A percentile compares a stretch with the other conserved stretches of the same genome.
Conservation (phyloP, 345 rosid genomes). For the Arabis hirsuta region DNA sequence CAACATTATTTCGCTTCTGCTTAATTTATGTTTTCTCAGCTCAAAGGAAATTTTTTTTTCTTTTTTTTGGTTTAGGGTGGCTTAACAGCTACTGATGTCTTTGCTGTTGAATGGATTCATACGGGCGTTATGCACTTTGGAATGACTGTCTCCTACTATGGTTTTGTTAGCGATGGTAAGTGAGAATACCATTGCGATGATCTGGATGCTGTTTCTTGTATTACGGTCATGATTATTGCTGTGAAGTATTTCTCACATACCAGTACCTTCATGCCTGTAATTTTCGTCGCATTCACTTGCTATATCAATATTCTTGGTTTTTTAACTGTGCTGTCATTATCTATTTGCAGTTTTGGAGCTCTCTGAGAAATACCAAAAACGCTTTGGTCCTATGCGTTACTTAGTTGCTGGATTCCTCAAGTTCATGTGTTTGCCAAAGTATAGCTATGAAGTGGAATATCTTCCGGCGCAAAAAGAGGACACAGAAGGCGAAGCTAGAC, state of each 20-base stretch:
- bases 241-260: slow-evolving; percentile 10
- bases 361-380: slow-evolving; percentile 92
- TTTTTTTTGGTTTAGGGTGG: slow-evolving; percentile 79
- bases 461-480: slow-evolving; percentile 83
- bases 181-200: slow-evolving; percentile 13
- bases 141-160: slow-evolving; percentile 94
- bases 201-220: too few relatives aligned
- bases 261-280: slow-evolving; percentile 12
- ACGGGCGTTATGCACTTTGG: slow-evolving; percentile 86
- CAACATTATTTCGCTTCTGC: slow-evolving; percentile 12
- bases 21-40: slow-evolving; percentile 9
- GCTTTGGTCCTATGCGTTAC: slow-evolving; percentile 95
- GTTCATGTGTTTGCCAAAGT: slow-evolving; percentile 95
- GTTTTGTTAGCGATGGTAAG: slow-evolving; percentile 98
- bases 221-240: background rate
- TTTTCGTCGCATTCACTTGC: slow-evolving; percentile 12
- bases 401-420: slow-evolving; percentile 96
- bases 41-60: slow-evolving; percentile 14
- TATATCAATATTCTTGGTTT: slow-evolving; percentile 1
- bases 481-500: slow-evolving; percentile 55
- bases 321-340: slow-evolving; percentile 31
- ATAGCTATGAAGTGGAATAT: slow-evolving; percentile 93
- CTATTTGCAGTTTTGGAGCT: slow-evolving; percentile 83
- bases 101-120: slow-evolving; percentile 96
- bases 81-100: slow-evolving; percentile 95